Evolutionary conservation across 2,329 filamentous ascomycete genomes (phyloP).

Genomic region (Botrytis squamosa): DNA sequence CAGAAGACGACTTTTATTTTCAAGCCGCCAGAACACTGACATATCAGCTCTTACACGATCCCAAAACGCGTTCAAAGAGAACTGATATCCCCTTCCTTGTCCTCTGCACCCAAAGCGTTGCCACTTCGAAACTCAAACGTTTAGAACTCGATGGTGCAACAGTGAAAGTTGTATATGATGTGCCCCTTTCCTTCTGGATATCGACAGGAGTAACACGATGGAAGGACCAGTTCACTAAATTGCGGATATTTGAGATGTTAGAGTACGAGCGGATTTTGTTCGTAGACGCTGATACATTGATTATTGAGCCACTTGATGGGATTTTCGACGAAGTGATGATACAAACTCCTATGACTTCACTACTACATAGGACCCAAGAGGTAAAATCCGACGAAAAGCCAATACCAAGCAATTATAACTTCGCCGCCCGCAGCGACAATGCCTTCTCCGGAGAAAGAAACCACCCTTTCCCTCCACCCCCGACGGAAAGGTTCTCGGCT

Average conservation of each 20-base stretch:
- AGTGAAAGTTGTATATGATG: constrained; percentile 41
- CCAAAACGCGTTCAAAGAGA: constrained; percentile 39
- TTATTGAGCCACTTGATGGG: constrained; percentile 41
- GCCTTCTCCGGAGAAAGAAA: constrained; percentile 37
- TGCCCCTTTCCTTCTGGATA: constrained; percentile 41
- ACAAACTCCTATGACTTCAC: constrained; percentile 27
- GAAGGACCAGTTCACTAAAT: constrained; percentile 46
- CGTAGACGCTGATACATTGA: constrained; percentile 45
- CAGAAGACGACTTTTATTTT: constrained; percentile 43
- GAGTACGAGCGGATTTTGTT: constrained; percentile 46
- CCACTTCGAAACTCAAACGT: background rate
- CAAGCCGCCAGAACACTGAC: constrained; percentile 42
- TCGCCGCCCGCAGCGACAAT: constrained; percentile 41
- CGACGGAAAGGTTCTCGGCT: constrained; percentile 27
- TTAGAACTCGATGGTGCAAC: constrained; percentile 35
- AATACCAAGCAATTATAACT: constrained; percentile 40
- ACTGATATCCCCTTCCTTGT: constrained; percentile 31
- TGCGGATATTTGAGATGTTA: constrained; percentile 44
- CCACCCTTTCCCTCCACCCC: constrained; percentile 42
- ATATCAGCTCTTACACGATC: constrained; percentile 45
- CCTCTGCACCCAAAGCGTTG: background rate
- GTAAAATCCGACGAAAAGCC: constrained; percentile 36
- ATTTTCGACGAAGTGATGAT: constrained; percentile 41
- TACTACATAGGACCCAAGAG: constrained; percentile 25
- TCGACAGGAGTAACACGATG: constrained; percentile 42